Evolutionary conservation across 139 green algal genomes (phyloP), one percentile per base, ranked within the genome.

Genomic region (Yamagishiella unicocca): DNA sequence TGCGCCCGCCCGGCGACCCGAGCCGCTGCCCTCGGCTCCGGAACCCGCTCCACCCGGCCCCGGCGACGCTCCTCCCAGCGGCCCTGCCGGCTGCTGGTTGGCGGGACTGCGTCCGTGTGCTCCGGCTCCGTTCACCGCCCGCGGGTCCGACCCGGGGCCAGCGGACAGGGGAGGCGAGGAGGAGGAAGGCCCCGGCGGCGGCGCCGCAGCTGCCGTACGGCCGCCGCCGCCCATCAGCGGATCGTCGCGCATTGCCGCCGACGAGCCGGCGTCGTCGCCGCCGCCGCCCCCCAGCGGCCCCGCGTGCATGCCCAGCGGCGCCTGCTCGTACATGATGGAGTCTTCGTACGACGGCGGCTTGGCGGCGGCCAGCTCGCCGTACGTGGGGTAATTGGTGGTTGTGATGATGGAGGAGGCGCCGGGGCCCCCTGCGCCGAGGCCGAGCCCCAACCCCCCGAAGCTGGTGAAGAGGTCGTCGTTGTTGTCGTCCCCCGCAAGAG

Each of bases 331-430:
- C 62, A 93, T 77, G 8, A 89, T 55, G 0, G 75, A 91, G 42
- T 94, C 93, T 19, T 93, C 88, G 68, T 95, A 93, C 31, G 90
- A 90, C 19, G 91, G 91, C 43, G 86, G 90, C 7, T 61, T 68
- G 2, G 74, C 61, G 50, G 72, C 64, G 91, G 72, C 64, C 90
- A 96, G 73, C 70, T 96, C 90, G 12, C 89, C 90, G 70, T 94
- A 94, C 64, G 89, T 93, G 3, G 81, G 81, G 81, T 87, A 87
- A 45, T 78, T 55, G 64, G 77, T 58, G 55, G 77, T 84, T 38
- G 55, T 37, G 31, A 71, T 83, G 17, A 68, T 72, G 55, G 88
- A 81, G 46, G 91, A 55, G 45, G 45, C 22, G 74, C 31, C 24
- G 46, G 29, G n/a, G n/a, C n/a, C n/a, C n/a, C n/a, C n/a, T n/a